These are phyloP conservation scores for Gaeumannomyces tritici DNA, from an alignment of 2,329 filamentous ascomycete species.

Conservation along the genomic window DNA sequence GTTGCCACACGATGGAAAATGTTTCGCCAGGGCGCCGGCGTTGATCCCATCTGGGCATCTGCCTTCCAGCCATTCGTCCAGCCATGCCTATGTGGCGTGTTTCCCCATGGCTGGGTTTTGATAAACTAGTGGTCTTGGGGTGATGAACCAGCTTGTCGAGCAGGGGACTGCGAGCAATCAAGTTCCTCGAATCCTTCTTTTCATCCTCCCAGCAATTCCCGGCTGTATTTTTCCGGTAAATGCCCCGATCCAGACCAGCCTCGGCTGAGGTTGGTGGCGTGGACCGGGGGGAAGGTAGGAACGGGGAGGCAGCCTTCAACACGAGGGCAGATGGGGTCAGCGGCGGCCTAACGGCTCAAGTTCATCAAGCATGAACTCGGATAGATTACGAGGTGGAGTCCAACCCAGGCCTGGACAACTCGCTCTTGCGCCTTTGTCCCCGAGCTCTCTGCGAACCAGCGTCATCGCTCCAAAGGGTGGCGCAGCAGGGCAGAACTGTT, in stretches of 20 bases:
- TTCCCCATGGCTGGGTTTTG: background rate
- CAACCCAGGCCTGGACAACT: background rate
- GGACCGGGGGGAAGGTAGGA: background rate
- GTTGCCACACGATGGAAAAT: background rate
- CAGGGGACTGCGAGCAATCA: background rate
- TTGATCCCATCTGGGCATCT: background rate
- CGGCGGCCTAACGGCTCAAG: background rate
- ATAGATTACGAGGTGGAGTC: background rate
- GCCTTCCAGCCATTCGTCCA: background rate
- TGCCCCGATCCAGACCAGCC: background rate
- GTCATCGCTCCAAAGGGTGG: background rate
- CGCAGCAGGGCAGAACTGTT: background rate
- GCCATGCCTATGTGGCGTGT: background rate
- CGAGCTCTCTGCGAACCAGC: background rate
- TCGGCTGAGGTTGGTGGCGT: background rate
- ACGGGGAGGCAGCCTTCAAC: background rate
- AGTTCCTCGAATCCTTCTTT: background rate
- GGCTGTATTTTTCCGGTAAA: background rate
- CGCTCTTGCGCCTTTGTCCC: background rate
- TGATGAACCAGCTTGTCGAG: background rate
- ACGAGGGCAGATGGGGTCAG: background rate
- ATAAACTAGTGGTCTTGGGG: background rate
- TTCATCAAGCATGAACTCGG: background rate
- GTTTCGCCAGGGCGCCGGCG: background rate
- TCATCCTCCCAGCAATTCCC: background rate